Evolutionary conservation across 2,329 filamentous ascomycete species (phyloP).

Genomic region (Nemania bipapillata): DNA sequence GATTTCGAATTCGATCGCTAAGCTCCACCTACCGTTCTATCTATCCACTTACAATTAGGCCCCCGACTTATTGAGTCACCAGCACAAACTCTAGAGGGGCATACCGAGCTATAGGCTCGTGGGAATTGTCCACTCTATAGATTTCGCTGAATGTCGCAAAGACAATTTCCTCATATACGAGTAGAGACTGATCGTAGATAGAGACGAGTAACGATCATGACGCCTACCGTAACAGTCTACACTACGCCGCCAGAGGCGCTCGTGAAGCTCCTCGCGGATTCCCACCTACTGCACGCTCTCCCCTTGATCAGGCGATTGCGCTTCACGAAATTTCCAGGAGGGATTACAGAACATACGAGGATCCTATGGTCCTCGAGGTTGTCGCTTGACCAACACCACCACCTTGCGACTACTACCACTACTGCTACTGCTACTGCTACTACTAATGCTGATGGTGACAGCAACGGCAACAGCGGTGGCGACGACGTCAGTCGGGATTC

Average conservation of each 20-base stretch:
- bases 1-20: neutral
- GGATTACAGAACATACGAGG: slow-evolving; percentile 57
- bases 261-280: slow-evolving; percentile 58
- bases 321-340: slow-evolving; percentile 59
- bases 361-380: slow-evolving; percentile 50
- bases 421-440: neutral
- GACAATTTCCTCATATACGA: neutral
- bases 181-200: neutral
- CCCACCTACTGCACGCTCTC: slow-evolving; percentile 67
- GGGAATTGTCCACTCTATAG: neutral
- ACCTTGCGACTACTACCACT: slow-evolving; percentile 3
- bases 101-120: neutral
- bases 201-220: slow-evolving; percentile 16
- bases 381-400: slow-evolving; percentile 11
- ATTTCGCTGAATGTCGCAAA: neutral
- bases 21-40: neutral
- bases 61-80: neutral
- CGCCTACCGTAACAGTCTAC: slow-evolving; percentile 44
- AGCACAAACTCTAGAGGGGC: neutral
- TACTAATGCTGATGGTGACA: too few relatives aligned
- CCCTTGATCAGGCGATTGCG: slow-evolving; percentile 72
- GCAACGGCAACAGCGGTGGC: too few relatives aligned
- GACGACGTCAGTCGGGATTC: neutral
- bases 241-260: slow-evolving; percentile 52
- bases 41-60: neutral